Evolutionary conservation across 73 alveolate species (phyloP).

Genomic region (Urostyla sp.): DNA sequence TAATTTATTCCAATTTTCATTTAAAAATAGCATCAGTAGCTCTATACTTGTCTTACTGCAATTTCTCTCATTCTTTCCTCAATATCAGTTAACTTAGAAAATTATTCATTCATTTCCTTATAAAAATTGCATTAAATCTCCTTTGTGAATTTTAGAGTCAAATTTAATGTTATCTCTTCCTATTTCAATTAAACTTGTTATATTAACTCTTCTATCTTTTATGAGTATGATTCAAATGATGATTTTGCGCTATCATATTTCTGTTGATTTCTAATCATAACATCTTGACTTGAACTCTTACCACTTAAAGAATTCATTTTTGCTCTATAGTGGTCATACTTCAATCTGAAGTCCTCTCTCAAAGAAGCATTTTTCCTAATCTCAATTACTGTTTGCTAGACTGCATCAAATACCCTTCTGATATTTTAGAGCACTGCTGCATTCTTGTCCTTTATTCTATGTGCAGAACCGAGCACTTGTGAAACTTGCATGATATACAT

Average conservation of each 20-base stretch:
- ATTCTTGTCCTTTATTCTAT: too few relatives aligned
- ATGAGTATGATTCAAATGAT: neutral
- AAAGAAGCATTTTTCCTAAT: neutral
- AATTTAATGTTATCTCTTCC: slow-evolving; percentile 11
- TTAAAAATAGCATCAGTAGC: too few relatives aligned
- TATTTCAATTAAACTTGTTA: neutral
- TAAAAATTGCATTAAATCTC: slow-evolving; percentile 30
- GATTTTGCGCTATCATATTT: slow-evolving; percentile 10
- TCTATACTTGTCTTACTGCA: too few relatives aligned
- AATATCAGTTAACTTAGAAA: neutral
- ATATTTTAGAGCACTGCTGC: neutral
- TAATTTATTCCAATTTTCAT: too few relatives aligned
- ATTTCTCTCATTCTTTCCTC: slow-evolving; percentile 8
- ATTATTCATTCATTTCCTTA: neutral
- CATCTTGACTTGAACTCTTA: neutral
- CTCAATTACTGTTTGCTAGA: neutral
- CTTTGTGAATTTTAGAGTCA: slow-evolving; percentile 18
- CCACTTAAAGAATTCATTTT: neutral
- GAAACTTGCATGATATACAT: neutral
- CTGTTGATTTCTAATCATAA: neutral
- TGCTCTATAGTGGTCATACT: slow-evolving; percentile 28
- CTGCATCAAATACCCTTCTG: neutral
- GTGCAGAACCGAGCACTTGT: too few relatives aligned
- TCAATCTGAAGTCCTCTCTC: slow-evolving; percentile 15
- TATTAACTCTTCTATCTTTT: neutral